Base-by-base conservation (phyloP, 108 stramenopile genomes). In the Nannochloropsis granulata region DNA sequence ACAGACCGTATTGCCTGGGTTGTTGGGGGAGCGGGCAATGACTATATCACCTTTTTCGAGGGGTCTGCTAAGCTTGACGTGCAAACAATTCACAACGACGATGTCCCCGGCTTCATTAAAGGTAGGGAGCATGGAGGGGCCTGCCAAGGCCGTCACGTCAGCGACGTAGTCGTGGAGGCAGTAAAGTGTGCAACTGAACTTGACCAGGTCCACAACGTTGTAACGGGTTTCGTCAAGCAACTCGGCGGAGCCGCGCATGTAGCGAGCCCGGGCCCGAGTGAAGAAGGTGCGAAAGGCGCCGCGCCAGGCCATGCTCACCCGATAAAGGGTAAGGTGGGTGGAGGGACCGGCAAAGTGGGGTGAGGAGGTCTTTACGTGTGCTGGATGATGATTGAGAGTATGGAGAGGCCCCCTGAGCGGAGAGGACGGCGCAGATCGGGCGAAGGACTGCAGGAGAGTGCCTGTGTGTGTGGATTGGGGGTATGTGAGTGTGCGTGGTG, bases 91-190 rank as follows among this genome's bases (percentile, higher is more conserved):
- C 84, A 96, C 89, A 79, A 95, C 82, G 13, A 96, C 90, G 43
- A 95, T 93, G 78, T 93, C 93, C 11, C 93, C 94, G 2, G 56
- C 79, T 11, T 88, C 81, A 23, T 85, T 85, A 79, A 96, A 93
- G 12, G 95, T 96, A 12, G 95, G 95, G 81, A 93, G 85, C 95
- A 96, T 96, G 85, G 90, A 91, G 19, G 94, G 94, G 13, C 95
- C 95, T n/a, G 56, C 56, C 56, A 71, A n/a, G 56, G 56, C 56
- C n/a, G 56, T 71, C 56, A 71, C 56, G 11, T 71, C 56, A 10
- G 56, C 56, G 21, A 71, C 56, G n/a, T 71, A 71, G 21, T 71
- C 56, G 56, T 71, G 56, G 21, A 71, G n/a, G 56, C 56, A 71
- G 56, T 71, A 71, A n/a, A 71, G 56, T n/a, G 56, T 71, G 56